Conservation (phyloP, 2,329 filamentous ascomycete genomes). For the Fusarium oligoseptatum region DNA sequence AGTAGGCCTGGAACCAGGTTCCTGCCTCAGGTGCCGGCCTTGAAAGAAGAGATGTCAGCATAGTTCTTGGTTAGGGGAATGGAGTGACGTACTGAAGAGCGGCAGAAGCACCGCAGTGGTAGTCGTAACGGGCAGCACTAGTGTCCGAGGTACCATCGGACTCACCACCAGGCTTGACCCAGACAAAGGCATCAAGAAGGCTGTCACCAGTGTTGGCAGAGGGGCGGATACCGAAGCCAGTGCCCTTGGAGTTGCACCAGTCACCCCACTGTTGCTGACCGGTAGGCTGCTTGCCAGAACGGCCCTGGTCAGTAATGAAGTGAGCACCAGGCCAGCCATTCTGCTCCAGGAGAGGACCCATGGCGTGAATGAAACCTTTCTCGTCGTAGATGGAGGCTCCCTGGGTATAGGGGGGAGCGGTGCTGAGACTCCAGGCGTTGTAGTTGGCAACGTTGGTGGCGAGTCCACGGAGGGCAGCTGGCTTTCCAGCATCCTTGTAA, state of each 20-base stretch:
- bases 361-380: constrained; percentile 71
- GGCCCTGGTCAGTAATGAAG: constrained; percentile 66
- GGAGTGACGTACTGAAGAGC: constrained; percentile 55
- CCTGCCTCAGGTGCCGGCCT: constrained; percentile 78
- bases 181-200: constrained; percentile 75
- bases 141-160: constrained; percentile 66
- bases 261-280: constrained; percentile 73
- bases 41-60: constrained; percentile 43
- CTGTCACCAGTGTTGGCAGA: constrained; percentile 71
- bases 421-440: constrained; percentile 61
- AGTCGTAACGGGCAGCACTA: constrained; percentile 55
- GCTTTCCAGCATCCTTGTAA: constrained; percentile 64
- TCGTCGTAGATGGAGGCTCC: constrained; percentile 65
- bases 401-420: constrained; percentile 60
- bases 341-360: constrained; percentile 71
- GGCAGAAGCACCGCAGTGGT: constrained; percentile 63
- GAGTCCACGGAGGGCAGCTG: constrained; percentile 64
- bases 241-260: constrained; percentile 76
- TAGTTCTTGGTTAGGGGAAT: accelerated
- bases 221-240: constrained; percentile 75
- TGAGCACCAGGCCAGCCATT: constrained; percentile 58
- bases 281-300: constrained; percentile 70
- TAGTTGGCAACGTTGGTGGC: constrained; percentile 72
- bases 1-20: constrained; percentile 74
- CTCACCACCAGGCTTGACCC: constrained; percentile 77